phyloP scores from a whole-genome alignment of 2,329 filamentous ascomycete species.

The Calonectria crousiana region DNA sequence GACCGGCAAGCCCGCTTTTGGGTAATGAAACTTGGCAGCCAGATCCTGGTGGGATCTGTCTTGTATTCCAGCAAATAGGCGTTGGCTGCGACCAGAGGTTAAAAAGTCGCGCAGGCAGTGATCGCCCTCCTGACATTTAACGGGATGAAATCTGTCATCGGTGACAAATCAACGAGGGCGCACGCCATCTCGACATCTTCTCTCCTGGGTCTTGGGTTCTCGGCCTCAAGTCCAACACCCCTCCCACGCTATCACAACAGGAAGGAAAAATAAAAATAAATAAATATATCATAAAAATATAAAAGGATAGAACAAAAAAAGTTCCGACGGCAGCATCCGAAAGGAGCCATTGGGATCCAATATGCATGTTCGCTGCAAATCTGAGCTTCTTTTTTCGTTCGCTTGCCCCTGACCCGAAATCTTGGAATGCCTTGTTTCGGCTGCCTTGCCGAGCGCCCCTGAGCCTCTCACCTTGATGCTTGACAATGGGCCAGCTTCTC shows the following conservation, averaged over 20 bases:
- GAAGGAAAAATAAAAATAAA: neutral
- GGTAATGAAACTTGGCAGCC: constrained; percentile 1
- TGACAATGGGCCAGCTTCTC: neutral
- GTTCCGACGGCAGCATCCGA: neutral
- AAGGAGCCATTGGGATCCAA: neutral
- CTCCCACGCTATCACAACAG: neutral
- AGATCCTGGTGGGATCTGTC: neutral
- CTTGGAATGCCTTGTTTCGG: constrained; percentile 3
- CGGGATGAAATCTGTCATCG: constrained; percentile 11
- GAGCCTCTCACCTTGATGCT: neutral
- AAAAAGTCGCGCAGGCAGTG: constrained; percentile 12
- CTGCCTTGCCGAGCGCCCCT: neutral
- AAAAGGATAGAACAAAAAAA: neutral
- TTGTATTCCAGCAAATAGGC: neutral
- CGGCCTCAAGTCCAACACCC: neutral
- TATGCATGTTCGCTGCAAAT: no score
- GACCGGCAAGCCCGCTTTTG: neutral
- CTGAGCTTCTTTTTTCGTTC: neutral
- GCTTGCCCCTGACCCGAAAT: neutral
- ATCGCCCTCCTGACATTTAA: neutral
- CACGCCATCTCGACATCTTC: neutral
- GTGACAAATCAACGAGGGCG: constrained; percentile 7
- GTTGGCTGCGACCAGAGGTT: neutral
- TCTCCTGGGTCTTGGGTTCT: neutral
- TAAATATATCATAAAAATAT: neutral